Conservation (phyloP, 768 basidiomycete species). For the Termitomyces sp. region DNA sequence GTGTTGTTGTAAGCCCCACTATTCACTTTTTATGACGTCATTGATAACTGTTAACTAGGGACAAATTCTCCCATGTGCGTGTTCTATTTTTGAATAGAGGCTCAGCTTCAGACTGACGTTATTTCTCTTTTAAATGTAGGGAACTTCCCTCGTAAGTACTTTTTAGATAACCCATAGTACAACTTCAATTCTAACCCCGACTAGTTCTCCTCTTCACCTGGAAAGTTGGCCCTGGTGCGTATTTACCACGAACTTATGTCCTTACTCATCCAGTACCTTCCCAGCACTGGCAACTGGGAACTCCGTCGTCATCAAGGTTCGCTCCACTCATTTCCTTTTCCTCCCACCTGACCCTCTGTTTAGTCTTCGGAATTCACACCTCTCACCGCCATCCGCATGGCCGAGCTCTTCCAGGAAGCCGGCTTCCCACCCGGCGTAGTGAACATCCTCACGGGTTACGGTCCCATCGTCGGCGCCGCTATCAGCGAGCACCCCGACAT, state of each 20-base stretch:
- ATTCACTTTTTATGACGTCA: neutral
- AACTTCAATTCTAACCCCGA: slow-evolving; percentile 16
- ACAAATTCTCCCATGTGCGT: slow-evolving; percentile 29
- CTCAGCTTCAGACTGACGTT: neutral
- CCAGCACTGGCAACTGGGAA: slow-evolving; percentile 79
- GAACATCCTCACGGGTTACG: slow-evolving; percentile 76
- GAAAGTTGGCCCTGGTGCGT: slow-evolving; percentile 75
- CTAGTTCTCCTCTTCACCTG: slow-evolving; percentile 61
- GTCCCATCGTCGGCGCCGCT: slow-evolving; percentile 65
- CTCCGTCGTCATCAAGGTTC: slow-evolving; percentile 63
- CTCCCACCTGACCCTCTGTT: neutral
- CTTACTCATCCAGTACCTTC: slow-evolving; percentile 23
- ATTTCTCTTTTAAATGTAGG: slow-evolving; percentile 38
- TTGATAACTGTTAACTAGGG: slow-evolving; percentile 16
- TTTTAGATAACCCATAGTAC: neutral
- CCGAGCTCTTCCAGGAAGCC: slow-evolving; percentile 62
- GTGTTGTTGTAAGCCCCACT: slow-evolving; percentile 35
- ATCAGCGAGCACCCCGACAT: slow-evolving; percentile 72
- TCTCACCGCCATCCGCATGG: slow-evolving; percentile 58
- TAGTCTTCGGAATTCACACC: slow-evolving; percentile 80
- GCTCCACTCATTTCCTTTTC: neutral
- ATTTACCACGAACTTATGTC: neutral
- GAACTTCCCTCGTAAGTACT: slow-evolving; percentile 57
- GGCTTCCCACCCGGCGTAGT: slow-evolving; percentile 80
- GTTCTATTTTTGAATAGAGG: neutral